Evolutionary conservation across 2,329 filamentous ascomycete species (phyloP).

Genomic region (Alternaria sp.): DNA sequence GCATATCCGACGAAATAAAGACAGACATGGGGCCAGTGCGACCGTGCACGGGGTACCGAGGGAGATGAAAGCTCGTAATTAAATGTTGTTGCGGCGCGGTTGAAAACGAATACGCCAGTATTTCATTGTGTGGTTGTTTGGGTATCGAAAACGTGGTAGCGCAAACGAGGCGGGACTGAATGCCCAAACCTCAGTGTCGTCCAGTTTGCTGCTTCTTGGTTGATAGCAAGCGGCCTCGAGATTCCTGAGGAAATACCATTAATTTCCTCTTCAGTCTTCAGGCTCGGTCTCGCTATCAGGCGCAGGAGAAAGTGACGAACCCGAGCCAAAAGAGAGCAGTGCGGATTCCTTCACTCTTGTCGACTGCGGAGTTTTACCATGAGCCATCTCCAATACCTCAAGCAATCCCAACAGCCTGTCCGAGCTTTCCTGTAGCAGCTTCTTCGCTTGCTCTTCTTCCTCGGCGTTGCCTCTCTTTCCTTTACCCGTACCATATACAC

Average conservation of each 20-base stretch:
- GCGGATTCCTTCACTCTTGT: not conserved
- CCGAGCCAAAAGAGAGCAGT: conserved; percentile 28
- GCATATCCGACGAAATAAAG: not conserved
- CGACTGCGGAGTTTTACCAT: conserved; percentile 16
- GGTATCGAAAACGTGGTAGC: not conserved
- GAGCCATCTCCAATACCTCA: conserved; percentile 39
- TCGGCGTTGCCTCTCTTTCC: conserved; percentile 50
- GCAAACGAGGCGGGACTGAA: not conserved
- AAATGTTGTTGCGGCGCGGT: not conserved
- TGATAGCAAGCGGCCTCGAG: not conserved
- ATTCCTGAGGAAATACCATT: not conserved
- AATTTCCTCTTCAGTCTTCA: not conserved
- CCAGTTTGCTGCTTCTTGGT: not conserved
- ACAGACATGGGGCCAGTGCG: not conserved
- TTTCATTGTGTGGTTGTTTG: not conserved
- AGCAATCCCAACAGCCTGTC: conserved; percentile 43
- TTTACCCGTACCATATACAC: conserved; percentile 52
- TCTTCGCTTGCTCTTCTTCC: conserved; percentile 47
- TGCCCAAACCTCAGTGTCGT: not conserved
- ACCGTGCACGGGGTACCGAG: not conserved
- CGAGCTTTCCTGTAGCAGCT: conserved; percentile 43
- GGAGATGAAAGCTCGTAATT: not conserved
- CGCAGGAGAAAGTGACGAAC: conserved; percentile 31
- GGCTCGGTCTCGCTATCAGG: conserved; percentile 30
- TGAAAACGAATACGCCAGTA: not conserved